phyloP scores from a whole-genome alignment of 2,329 filamentous ascomycete species.

The Cladosporium phlei region DNA sequence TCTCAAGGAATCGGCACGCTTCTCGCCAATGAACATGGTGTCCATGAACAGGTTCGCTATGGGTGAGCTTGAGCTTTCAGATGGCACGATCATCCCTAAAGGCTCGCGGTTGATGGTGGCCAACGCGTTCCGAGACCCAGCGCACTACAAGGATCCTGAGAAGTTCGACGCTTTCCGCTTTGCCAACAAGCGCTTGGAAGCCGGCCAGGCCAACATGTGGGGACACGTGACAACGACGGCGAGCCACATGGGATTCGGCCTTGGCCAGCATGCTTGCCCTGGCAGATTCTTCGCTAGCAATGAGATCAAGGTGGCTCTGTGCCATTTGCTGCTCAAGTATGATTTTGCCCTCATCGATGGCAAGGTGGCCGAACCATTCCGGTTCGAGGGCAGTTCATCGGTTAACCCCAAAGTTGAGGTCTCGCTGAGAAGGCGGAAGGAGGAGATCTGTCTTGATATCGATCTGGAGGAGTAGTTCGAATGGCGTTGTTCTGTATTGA shows the following conservation, averaged over 20 bases:
- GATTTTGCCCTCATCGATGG: slow-evolving; percentile 28
- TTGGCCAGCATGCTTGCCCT: slow-evolving; percentile 32
- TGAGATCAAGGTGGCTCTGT: slow-evolving; percentile 33
- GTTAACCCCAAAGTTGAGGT: slow-evolving; percentile 9
- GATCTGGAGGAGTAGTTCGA: background rate
- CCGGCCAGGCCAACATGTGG: slow-evolving; percentile 20
- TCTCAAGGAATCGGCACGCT: slow-evolving; percentile 31
- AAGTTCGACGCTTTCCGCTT: slow-evolving; percentile 24
- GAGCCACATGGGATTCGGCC: slow-evolving; percentile 26
- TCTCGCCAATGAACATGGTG: slow-evolving; percentile 19
- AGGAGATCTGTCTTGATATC: slow-evolving; percentile 6
- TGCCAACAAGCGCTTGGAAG: slow-evolving; percentile 19
- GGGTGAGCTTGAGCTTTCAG: slow-evolving; percentile 24
- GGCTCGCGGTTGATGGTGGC: slow-evolving; percentile 17
- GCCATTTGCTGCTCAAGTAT: slow-evolving; percentile 31
- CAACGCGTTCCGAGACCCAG: slow-evolving; percentile 16
- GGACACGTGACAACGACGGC: slow-evolving; percentile 15
- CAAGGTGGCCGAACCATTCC: slow-evolving; percentile 7
- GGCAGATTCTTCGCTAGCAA: slow-evolving; percentile 34
- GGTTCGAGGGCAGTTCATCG: slow-evolving; percentile 9
- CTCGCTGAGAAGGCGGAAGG: slow-evolving; percentile 2
- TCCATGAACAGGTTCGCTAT: slow-evolving; percentile 26
- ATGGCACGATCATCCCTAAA: slow-evolving; percentile 25
- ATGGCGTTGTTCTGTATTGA: no score
- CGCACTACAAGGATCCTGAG: slow-evolving; percentile 16